Evolutionary conservation across 2,329 filamentous ascomycete genomes (phyloP), one percentile per base, ranked within the genome.

Genomic region (Monosporascus cannonballus): DNA sequence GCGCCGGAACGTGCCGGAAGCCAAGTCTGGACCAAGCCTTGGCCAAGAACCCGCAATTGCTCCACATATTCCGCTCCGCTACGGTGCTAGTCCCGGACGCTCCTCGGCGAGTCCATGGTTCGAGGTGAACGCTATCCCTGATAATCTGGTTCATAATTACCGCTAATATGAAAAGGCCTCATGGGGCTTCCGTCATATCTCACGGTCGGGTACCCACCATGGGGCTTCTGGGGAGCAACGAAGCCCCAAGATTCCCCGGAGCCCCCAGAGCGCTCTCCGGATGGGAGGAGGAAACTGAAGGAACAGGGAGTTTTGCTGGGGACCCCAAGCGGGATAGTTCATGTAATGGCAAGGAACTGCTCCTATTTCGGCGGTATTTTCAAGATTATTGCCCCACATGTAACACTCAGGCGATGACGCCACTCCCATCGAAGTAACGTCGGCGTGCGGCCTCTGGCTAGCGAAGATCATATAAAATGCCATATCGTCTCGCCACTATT

Each of bases 291-390:
- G n/a, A 30, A 22, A 11, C 48, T 49, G 36, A 45, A 36, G 30
- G 27, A 30, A 27, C 42, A 41, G 34, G 47, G 53, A 50, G 37
- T 38, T 51, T 45, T 36, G 55, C 55, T 55, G 55, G 55, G 53
- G 55, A 48, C 55, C 55, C 55, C 44, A 41, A 30, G 15, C 8
- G 48, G 22, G 15, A 17, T 7, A 18, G 20, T 22, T 25, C 24
- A 22, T 49, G 22, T n/a, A 49, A 24, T 3, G 41, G 49, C 45
- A 54, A 49, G 48, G 47, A 44, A 30, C 37, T 53, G 55, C 55
- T 50, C 53, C 36, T 57, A 55, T 52, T 52, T 57, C 55, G 55
- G 55, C 44, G 39, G 46, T 52, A 55, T 48, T 57, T 47, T 22
- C 36, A 39, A 5, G 39, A 22, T 30, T 11, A 20, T 45, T 44